Base-by-base conservation (phyloP, 2,329 filamentous ascomycete genomes). In the Ophiocordyceps camponoti-leonardi region DNA sequence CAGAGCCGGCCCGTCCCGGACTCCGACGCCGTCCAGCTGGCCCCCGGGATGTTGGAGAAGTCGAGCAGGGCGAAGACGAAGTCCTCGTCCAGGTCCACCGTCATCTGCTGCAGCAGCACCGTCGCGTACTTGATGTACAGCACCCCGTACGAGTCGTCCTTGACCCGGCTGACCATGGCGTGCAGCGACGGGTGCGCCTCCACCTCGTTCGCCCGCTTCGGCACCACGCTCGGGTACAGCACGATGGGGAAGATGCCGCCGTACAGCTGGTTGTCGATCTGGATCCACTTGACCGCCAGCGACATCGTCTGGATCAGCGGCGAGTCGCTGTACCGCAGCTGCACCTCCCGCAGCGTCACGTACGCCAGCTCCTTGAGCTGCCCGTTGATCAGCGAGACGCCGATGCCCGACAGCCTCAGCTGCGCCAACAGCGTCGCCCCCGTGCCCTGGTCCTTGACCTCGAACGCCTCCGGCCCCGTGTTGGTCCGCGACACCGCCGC, bases 81-180 rank as follows among this genome's bases (percentile, higher is more conserved):
- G 60, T 98, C 92, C 56, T 98, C 92, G 52, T 98, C 92, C 43
- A 98, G 79, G 55, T 98, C 92, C 2, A 98, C 72, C 0, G 92
- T 98, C 88, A 98, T 95, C 62, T 98, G 88, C 62, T 98, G 92
- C 42, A 98, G 68, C 30, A 98, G 68, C 42, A 98, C 64, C 0
- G 90, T 94, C 20, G 92, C 90, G 61, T 98, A 98, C 62, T 98
- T 98, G 72, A 98, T 88, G 64, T 98, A 98, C 11, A 95, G 69
- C 20, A 98, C 92, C 55, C 92, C 92, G 58, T 96, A 98, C 1
- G 88, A 94, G 57, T 98, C 90, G 56, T 98, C 92, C 67, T 98
- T 98, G 60, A 98, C 90, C 28, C 87, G 77, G 12, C 90, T 95
- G 46, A 95, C 72, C 72, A 88, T 90, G 14, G 81, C 80, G 56